phyloP scores from a whole-genome alignment of 192 early-diverging fungal genomes.

The Allomyces javanicus region DNA sequence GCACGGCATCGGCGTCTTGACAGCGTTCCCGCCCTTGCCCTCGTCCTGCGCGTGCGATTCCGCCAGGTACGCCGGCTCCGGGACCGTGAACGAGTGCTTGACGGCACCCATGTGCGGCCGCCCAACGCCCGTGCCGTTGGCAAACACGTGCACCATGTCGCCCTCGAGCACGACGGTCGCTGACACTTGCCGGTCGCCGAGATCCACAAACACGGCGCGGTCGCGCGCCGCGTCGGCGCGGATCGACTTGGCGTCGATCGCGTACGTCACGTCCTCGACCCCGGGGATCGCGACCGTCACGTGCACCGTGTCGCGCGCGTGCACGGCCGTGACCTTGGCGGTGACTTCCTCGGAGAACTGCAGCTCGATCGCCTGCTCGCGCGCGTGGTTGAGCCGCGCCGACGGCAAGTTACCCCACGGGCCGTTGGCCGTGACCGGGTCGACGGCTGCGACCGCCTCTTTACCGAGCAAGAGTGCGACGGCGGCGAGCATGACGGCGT shows the following conservation, averaged over 20 bases:
- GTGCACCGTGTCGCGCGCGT: background rate
- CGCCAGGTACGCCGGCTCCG: slow-evolving; percentile 30
- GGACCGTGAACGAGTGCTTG: slow-evolving; percentile 19
- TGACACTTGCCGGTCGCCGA: slow-evolving; percentile 38
- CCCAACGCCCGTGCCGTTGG: slow-evolving; percentile 13
- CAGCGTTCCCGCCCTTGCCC: slow-evolving; percentile 28
- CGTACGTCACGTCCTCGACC: slow-evolving; percentile 3
- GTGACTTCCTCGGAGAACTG: background rate
- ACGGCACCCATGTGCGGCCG: background rate
- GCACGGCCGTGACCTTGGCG: background rate
- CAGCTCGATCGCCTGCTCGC: slow-evolving; percentile 4
- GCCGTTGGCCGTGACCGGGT: slow-evolving; percentile 11
- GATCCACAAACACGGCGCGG: slow-evolving; percentile 28
- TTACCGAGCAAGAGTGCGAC: slow-evolving; percentile 20
- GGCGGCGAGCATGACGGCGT: slow-evolving; percentile 46
- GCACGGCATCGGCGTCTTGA: slow-evolving; percentile 92
- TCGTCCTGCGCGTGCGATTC: slow-evolving; percentile 3
- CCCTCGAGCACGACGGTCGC: slow-evolving; percentile 42
- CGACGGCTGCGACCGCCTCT: background rate
- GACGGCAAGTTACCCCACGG: slow-evolving; percentile 21
- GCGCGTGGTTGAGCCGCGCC: slow-evolving; percentile 25
- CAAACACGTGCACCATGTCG: slow-evolving; percentile 43
- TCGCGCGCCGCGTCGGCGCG: slow-evolving; percentile 19
- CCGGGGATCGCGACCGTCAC: background rate
- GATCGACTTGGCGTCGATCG: slow-evolving; percentile 9